Conservation (phyloP, 306 rosid genomes). For the Medicago arabica region DNA sequence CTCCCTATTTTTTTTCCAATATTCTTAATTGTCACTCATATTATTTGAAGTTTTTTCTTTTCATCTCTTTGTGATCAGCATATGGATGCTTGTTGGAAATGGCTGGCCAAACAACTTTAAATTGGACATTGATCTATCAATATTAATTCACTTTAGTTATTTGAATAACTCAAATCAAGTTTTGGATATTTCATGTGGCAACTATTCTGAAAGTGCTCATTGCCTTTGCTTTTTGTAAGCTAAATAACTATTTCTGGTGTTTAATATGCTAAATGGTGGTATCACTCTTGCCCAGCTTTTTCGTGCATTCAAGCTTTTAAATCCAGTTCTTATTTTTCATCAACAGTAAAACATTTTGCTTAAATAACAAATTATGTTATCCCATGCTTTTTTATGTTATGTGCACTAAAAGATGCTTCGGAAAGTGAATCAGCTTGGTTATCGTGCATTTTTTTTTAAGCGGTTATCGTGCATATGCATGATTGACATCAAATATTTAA, state of each 20-base stretch:
- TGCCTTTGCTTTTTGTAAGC: conserved; percentile 2
- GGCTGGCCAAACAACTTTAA: too few relatives aligned
- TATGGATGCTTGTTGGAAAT: neutral
- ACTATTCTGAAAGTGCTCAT: conserved; percentile 14
- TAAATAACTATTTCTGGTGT: neutral
- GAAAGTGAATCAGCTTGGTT: neutral
- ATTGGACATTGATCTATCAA: conserved; percentile 12
- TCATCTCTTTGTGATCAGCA: conserved; percentile 21
- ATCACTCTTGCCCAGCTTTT: neutral
- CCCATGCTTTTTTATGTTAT: neutral
- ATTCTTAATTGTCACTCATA: neutral
- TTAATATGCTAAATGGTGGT: neutral
- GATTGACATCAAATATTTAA: conserved; percentile 24
- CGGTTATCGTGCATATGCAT: conserved; percentile 13
- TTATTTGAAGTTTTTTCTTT: neutral
- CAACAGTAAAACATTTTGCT: conserved; percentile 2
- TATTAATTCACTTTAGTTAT: neutral
- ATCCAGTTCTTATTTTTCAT: neutral
- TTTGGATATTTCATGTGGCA: conserved; percentile 5
- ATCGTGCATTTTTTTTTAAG: neutral
- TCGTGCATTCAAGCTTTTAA: neutral
- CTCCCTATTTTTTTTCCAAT: too few relatives aligned
- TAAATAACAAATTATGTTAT: neutral
- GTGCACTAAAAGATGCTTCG: conserved; percentile 9
- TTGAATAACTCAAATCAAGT: conserved; percentile 5